A percentile compares a stretch with the other conserved stretches of the same genome.
phyloP scores from a whole-genome alignment of 192 early-diverging fungal species.

The Geranomyces variabilis region DNA sequence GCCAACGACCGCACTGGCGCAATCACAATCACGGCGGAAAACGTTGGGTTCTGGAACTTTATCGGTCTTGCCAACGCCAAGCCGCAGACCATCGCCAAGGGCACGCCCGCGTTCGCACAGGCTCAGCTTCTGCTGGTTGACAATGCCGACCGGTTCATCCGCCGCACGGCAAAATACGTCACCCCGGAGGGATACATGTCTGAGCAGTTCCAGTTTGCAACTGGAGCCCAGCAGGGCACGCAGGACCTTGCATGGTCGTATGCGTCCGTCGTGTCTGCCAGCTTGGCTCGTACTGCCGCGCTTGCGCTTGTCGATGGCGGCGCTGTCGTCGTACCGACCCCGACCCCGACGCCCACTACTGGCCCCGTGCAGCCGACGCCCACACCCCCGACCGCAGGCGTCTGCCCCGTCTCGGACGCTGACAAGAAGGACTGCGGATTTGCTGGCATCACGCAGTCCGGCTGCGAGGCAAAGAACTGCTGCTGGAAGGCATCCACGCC shows the following conservation, averaged over 20 bases:
- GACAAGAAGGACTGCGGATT: slow-evolving; percentile 16
- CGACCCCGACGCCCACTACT: slow-evolving; percentile 6
- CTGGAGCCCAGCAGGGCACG: slow-evolving; percentile 11
- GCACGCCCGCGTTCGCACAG: neutral
- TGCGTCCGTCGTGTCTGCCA: slow-evolving; percentile 14
- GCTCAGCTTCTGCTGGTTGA: slow-evolving; percentile 3
- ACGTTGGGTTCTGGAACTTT: slow-evolving; percentile 9
- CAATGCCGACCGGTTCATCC: slow-evolving; percentile 10
- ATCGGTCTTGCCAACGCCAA: slow-evolving; percentile 4
- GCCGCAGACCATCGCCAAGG: slow-evolving; percentile 17
- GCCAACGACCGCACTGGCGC: neutral
- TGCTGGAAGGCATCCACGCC: slow-evolving; percentile 18
- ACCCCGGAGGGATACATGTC: slow-evolving; percentile 6
- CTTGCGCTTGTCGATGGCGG: neutral
- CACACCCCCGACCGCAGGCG: neutral
- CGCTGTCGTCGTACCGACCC: neutral
- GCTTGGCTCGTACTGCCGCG: slow-evolving; percentile 9
- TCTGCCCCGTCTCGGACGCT: slow-evolving; percentile 10
- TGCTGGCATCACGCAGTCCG: slow-evolving; percentile 17
- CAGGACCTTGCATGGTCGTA: slow-evolving; percentile 14
- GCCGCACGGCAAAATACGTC: slow-evolving; percentile 7
- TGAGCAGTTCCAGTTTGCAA: slow-evolving; percentile 19
- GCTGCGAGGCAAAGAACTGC: slow-evolving; percentile 18
- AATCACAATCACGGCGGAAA: neutral
- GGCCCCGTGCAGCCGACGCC: neutral